phyloP scores from a whole-genome alignment of 1,139 yeast species.

The Pichia sp. region DNA sequence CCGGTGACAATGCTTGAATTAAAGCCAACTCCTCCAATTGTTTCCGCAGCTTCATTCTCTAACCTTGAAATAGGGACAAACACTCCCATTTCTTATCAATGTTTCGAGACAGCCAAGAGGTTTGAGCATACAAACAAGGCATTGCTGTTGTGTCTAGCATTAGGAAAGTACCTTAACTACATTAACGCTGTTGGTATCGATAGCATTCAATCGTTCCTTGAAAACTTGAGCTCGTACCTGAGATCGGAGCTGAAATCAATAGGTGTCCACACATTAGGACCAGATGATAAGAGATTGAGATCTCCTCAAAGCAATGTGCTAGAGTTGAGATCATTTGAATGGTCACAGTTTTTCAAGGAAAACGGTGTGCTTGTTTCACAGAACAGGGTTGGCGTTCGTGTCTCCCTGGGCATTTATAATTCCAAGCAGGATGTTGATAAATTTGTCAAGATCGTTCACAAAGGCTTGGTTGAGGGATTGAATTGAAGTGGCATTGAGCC shows the following conservation, averaged over 20 bases:
- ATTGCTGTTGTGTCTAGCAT: conserved; percentile 3
- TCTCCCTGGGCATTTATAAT: conserved; percentile 1
- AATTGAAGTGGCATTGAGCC: too few relatives aligned
- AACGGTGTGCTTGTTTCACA: conserved; percentile 2
- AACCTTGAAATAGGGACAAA: not conserved
- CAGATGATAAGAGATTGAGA: not conserved
- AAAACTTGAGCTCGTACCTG: conserved; percentile 1
- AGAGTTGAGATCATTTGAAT: not conserved
- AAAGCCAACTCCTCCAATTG: conserved; percentile 2
- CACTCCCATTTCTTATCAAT: not conserved
- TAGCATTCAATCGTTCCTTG: not conserved
- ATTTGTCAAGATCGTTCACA: not conserved
- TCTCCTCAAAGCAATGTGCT: conserved; percentile 9
- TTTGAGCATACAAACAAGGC: conserved; percentile 5
- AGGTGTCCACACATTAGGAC: conserved; percentile 4
- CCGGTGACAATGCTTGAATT: not conserved
- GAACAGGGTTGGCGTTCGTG: conserved; percentile 1
- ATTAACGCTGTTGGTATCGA: conserved; percentile 5
- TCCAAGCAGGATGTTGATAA: not conserved
- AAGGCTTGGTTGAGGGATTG: not conserved
- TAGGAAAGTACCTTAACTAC: conserved; percentile 5
- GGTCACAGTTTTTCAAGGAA: conserved; percentile 3
- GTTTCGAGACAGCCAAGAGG: not conserved
- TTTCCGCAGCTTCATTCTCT: not conserved
- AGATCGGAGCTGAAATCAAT: not conserved